Base-by-base conservation (phyloP, 805 yeast species). In the Ogataea minuta region DNA sequence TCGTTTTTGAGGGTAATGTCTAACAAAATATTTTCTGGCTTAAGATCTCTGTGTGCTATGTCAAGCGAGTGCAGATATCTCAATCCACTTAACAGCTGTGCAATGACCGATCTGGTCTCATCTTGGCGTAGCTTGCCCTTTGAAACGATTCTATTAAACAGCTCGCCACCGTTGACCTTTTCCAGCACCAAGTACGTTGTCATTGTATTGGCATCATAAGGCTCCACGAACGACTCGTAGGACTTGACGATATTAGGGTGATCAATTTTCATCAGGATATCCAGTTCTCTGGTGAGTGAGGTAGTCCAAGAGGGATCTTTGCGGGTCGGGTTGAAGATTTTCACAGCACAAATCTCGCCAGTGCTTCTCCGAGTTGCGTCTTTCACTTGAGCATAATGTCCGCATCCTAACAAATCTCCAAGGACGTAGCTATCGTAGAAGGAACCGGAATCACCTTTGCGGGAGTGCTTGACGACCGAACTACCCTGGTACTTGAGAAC, bases 31-130 rank as follows among this genome's bases (percentile, higher is more conserved):
- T 91, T 91, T 7, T 95, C 95, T 1, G 99, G 99, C 63, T 93
- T 91, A 53, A 91, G 70, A 63, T 91, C 98, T 36, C 99, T 75
- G 63, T 93, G 98, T 38, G 91, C 76, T 19, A 91, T 96, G 56
- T 88, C 95, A 9, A 95, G 95, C 4, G 89, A 77, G 60, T 91
- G 99, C 43, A 91, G 79, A 60, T 88, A 91, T 53, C 82, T 81
- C 50, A 91, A 67, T 5, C 97, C 99, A 53, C 46, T 32, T 13
- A 64, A 34, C 47, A 77, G 66, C 47, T 77, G 82, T 23, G 44
- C 57, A 51, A 79, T 79, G 2, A 84, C 63, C 0, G 76, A 76
- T 40, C 70, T 74, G 0, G 89, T 73, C 54, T 84, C 91, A 33
- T 70, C 68, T 52, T 79, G 81, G 24, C 79, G 56, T 13, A 84